Percentiles rank a stretch among this genome's conserved stretches.
These are phyloP conservation scores for Candida montana DNA, from an alignment of 805 yeast species.

Conservation along the genomic window DNA sequence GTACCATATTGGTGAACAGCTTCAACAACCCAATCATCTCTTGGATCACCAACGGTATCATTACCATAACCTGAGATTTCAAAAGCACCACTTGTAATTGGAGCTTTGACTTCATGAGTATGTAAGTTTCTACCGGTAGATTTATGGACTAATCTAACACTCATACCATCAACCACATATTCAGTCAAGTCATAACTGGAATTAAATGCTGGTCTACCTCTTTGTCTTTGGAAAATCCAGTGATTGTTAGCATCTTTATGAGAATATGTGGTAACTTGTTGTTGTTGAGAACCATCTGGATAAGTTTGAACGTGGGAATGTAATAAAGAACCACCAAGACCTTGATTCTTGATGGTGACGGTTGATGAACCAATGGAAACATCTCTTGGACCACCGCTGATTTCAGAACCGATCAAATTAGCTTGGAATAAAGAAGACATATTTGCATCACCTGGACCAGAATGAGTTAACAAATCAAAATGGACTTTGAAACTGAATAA, in stretches of 20 bases:
- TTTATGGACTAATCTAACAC: slow-evolving; percentile 67
- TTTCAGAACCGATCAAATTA: slow-evolving; percentile 58
- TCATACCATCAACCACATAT: slow-evolving; percentile 53
- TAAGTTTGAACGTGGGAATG: slow-evolving; percentile 77
- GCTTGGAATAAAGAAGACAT: slow-evolving; percentile 84
- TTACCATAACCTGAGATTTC: slow-evolving; percentile 84
- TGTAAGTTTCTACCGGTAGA: slow-evolving; percentile 72
- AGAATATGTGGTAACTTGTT: slow-evolving; percentile 90
- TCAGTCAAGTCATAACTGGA: slow-evolving; percentile 22
- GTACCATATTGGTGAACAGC: slow-evolving; percentile 52
- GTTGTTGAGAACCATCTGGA: slow-evolving; percentile 92
- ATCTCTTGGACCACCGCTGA: slow-evolving; percentile 63
- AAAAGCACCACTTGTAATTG: slow-evolving; percentile 55
- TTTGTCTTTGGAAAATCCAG: slow-evolving; percentile 63
- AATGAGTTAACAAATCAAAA: slow-evolving; percentile 63
- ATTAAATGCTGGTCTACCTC: slow-evolving; percentile 28
- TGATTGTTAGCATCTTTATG: slow-evolving; percentile 84
- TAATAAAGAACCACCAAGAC: slow-evolving; percentile 65
- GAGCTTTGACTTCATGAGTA: slow-evolving; percentile 76
- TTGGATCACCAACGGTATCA: slow-evolving; percentile 56
- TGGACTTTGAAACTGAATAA: slow-evolving; percentile 67
- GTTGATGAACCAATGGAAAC: slow-evolving; percentile 51
- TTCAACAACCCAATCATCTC: slow-evolving; percentile 77
- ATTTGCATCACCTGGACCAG: slow-evolving; percentile 78
- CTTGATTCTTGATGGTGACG: slow-evolving; percentile 51